Evolutionary conservation across 805 yeast species (phyloP).

Genomic region (Ogataea nakhonphanomensis): DNA sequence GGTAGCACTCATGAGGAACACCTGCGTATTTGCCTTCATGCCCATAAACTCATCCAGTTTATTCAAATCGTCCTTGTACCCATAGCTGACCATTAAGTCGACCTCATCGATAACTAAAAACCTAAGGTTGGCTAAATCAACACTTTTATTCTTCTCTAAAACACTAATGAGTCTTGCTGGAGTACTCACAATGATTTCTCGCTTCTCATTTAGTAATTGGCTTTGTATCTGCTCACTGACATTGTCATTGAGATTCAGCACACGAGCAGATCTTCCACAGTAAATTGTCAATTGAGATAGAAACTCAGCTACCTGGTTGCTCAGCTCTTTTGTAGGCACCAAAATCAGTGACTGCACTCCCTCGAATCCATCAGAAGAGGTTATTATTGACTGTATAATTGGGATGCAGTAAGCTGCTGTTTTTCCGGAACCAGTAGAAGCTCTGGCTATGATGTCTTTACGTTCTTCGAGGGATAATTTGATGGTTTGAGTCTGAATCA

Average conservation of each 20-base stretch:
- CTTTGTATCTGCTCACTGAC: constrained; percentile 67
- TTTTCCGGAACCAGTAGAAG: constrained; percentile 95
- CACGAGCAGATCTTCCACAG: constrained; percentile 62
- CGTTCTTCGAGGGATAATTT: constrained; percentile 87
- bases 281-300: constrained; percentile 63
- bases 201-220: constrained; percentile 67
- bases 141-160: constrained; percentile 42
- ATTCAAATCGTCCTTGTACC: constrained; percentile 81
- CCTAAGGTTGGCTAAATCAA: constrained; percentile 55
- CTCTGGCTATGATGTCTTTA: constrained; percentile 89
- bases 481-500: constrained; percentile 87
- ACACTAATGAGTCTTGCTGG: constrained; percentile 70
- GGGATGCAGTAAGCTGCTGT: constrained; percentile 91
- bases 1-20: constrained; percentile 96
- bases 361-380: constrained; percentile 33
- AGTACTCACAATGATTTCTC: constrained; percentile 81
- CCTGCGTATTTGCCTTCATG: constrained; percentile 73
- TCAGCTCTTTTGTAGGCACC: constrained; percentile 91
- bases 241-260: constrained; percentile 60
- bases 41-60: constrained; percentile 63
- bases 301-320: constrained; percentile 77
- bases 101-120: constrained; percentile 92
- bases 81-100: constrained; percentile 84
- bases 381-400: constrained; percentile 70
- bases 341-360: constrained; percentile 60